Conservation (phyloP, 1,139 yeast species). For the Martiniozyma asiatica region DNA sequence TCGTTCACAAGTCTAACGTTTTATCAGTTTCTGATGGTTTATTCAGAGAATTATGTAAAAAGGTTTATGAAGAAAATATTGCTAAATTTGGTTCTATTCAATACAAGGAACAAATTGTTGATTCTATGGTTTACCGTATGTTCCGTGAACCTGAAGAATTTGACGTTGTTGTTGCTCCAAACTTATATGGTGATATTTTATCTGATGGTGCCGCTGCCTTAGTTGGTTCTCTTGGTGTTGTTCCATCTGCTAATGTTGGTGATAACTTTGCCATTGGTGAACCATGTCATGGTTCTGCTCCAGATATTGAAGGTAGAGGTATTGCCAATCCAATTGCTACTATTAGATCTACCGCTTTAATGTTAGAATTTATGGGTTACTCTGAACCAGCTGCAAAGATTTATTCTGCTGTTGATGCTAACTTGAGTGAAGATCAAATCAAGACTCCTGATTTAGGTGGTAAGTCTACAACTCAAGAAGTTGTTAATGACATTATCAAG, state of each 20-base stretch:
- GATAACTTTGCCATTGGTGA: slow-evolving; percentile 94
- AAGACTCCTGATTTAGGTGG: slow-evolving; percentile 97
- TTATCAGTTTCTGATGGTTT: slow-evolving; percentile 87
- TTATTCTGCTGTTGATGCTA: slow-evolving; percentile 89
- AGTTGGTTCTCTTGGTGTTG: slow-evolving; percentile 96
- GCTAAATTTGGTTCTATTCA: slow-evolving; percentile 44
- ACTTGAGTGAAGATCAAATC: slow-evolving; percentile 66
- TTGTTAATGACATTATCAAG: slow-evolving; percentile 65
- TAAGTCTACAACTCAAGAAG: slow-evolving; percentile 71
- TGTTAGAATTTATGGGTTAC: slow-evolving; percentile 94
- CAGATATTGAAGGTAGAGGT: slow-evolving; percentile 92
- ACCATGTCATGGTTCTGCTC: slow-evolving; percentile 99
- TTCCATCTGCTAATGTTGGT: slow-evolving; percentile 97
- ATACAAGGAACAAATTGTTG: slow-evolving; percentile 92
- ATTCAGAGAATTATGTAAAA: slow-evolving; percentile 84
- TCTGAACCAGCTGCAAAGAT: slow-evolving; percentile 84
- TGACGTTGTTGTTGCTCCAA: slow-evolving; percentile 97
- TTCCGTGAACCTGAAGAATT: slow-evolving; percentile 96
- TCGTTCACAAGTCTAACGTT: slow-evolving; percentile 94
- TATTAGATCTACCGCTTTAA: slow-evolving; percentile 90
- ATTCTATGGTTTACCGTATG: slow-evolving; percentile 97
- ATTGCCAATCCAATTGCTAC: slow-evolving; percentile 97
- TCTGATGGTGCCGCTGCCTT: slow-evolving; percentile 99
- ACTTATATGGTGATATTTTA: slow-evolving; percentile 91
- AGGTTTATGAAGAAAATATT: slow-evolving; percentile 57